Base-by-base conservation (phyloP, 1,284 basidiomycete species). In the Mycosarcoma mackinlayi region DNA sequence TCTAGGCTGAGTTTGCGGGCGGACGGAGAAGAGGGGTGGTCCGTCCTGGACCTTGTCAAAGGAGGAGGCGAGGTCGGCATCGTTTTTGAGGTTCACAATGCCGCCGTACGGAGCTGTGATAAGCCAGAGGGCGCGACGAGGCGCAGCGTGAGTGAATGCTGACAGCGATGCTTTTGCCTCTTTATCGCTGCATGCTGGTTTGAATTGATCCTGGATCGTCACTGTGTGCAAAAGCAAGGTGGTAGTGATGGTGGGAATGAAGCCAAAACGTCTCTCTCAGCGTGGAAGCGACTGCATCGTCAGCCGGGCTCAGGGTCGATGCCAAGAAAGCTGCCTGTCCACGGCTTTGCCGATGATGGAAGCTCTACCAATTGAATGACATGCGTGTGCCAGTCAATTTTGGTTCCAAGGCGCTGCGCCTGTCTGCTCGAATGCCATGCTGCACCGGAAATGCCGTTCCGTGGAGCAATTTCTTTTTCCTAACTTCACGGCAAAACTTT, bases 41-140 rank as follows among this genome's bases (percentile, higher is more conserved):
- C 57, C 1, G 57, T 67, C 21, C 47, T 41, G 2, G 58, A 42
- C 18, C 64, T 54, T 40, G 45, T 38, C 53, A 67, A 34, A 0
- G 39, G 57, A 34, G 58, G 57, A 21, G 64, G 64, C n/a, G 58
- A 67, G 49, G 30, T 40, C 18, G 54, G 61, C 23, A 24, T 51
- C n/a, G 47, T 7, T 9, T 23, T 27, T 16, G 24, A 27, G 14
- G n/a, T 16, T 2, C 24, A 13, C 3, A 28, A 31, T 19, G 13
- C 39, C n/a, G 41, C 39, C 39, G 42, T 41, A 8, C n/a, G 34
- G 27, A 39, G n/a, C n/a, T 35, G 6, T 27, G 45, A 11, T 47
- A 1, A 14, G 30, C 30, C 23, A 25, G 24, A 18, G 6, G 19
- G 21, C 19, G 18, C 24, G 10, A 2, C 2, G n/a, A 1, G 18